These are phyloP conservation scores for Saprolegnia parasitica DNA, from an alignment of 352 stramenopile species.

Conservation along the genomic window DNA sequence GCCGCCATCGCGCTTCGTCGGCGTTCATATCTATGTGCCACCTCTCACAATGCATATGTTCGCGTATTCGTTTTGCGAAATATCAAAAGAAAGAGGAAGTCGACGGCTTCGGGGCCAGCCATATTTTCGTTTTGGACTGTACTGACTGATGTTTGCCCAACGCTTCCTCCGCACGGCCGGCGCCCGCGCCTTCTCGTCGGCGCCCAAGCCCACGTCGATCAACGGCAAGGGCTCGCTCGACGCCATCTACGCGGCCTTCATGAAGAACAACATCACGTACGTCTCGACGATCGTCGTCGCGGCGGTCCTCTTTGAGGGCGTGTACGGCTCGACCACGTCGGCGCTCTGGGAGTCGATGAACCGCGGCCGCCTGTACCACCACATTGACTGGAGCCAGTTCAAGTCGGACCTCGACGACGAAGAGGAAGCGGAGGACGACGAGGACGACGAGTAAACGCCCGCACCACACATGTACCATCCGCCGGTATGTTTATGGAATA, in stretches of 20 bases:
- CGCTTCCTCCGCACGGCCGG: conserved; percentile 4
- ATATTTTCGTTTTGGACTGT: not conserved
- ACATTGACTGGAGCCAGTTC: conserved; percentile 86
- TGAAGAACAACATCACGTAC: conserved; percentile 81
- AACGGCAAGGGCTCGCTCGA: conserved; percentile 69
- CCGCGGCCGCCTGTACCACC: conserved; percentile 80
- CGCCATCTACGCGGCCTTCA: conserved; percentile 64
- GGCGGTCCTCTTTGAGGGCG: conserved; percentile 57
- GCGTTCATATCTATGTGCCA: not conserved
- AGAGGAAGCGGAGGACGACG: conserved; percentile 58
- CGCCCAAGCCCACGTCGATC: conserved; percentile 69
- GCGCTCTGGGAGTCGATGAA: conserved; percentile 80
- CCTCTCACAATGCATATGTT: not conserved
- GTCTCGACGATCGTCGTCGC: conserved; percentile 70
- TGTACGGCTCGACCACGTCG: conserved; percentile 67
- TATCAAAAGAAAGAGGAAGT: not conserved
- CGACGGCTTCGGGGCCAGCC: not conserved
- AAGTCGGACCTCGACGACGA: conserved; percentile 74
- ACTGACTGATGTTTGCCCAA: conserved; percentile 28
- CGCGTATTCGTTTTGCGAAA: not conserved
- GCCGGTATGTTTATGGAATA: conserved; percentile 5
- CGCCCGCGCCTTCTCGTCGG: conserved; percentile 18
- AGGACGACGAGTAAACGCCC: conserved; percentile 49
- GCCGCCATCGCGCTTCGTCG: too few species aligned
- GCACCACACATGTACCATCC: not conserved